A percentile compares a stretch with the other conserved stretches of the same genome.
phyloP scores from a whole-genome alignment of 495 filamentous ascomycete species.

The Glonium stellatum region DNA sequence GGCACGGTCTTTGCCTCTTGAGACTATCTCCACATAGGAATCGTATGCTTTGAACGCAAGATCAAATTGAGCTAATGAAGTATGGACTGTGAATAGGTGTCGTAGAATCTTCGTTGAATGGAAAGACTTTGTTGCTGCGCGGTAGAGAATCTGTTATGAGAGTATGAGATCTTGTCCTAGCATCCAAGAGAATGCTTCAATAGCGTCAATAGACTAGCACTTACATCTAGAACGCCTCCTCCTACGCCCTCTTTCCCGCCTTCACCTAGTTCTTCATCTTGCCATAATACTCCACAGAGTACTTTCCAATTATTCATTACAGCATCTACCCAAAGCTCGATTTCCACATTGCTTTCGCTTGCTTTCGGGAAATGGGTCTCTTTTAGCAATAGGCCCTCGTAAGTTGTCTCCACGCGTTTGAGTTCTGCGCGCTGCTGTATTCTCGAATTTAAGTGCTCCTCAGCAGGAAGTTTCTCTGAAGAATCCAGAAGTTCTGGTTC shows the following conservation, averaged over 20 bases:
- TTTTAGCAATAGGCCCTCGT: slow-evolving; percentile 63
- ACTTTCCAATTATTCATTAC: slow-evolving; percentile 81
- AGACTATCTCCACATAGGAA: slow-evolving; percentile 81
- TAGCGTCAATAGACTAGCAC: slow-evolving; percentile 20
- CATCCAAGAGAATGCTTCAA: neutral
- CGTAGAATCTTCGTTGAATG: slow-evolving; percentile 84
- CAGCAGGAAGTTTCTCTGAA: slow-evolving; percentile 9
- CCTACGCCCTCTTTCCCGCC: slow-evolving; percentile 67
- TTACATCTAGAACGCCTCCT: slow-evolving; percentile 63
- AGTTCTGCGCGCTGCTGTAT: slow-evolving; percentile 64
- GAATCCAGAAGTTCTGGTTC: slow-evolving; percentile 1
- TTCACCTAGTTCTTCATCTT: slow-evolving; percentile 66
- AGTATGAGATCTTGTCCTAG: neutral
- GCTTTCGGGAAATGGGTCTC: slow-evolving; percentile 80
- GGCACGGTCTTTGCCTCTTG: slow-evolving; percentile 68
- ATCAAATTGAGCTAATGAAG: slow-evolving; percentile 77
- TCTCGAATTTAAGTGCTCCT: slow-evolving; percentile 38
- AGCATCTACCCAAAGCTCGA: slow-evolving; percentile 74
- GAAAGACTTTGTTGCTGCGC: slow-evolving; percentile 83
- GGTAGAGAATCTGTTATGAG: slow-evolving; percentile 60
- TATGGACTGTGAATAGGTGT: slow-evolving; percentile 82
- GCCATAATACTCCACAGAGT: slow-evolving; percentile 66
- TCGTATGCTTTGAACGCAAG: slow-evolving; percentile 80
- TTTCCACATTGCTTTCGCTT: slow-evolving; percentile 59
- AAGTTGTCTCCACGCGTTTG: slow-evolving; percentile 64